Base-by-base conservation (phyloP, 352 stramenopile species). In the Globisporangium uncinulatum region DNA sequence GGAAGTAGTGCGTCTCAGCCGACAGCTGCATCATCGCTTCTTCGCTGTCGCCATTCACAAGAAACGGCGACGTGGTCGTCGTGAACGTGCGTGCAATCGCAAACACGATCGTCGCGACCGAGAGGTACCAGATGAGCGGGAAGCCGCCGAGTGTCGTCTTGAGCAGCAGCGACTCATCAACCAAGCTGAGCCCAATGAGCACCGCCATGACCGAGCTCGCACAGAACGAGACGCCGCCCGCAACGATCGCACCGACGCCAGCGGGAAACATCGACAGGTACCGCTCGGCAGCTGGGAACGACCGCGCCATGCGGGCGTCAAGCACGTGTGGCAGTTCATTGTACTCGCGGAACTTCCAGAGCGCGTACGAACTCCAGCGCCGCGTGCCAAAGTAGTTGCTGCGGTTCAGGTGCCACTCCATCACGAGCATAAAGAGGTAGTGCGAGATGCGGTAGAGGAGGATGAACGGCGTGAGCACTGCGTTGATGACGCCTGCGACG, bases 251-350 rank as follows among this genome's bases (percentile, higher is more conserved):
- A 11, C 96, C 62, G 14, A 96, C 70, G 6, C 93, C 92, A 32
- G 85, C 83, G 2, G 86, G 87, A 71, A 99, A 99, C 65, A 98
- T 87, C 39, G 89, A 83, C 17, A 99, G 59, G 69, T 99, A 99
- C 4, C 84, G 74, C 39, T 97, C 86, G 2, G 95, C 94, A 2
- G 96, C 76, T 36, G 88, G 69, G 62, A 98, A 98, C 17, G 89
- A 97, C 15, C 92, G 83, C 39, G 78, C 83, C 56, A 99, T 87
- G 24, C 97, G 86, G n/a, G 84, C 77, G 59, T 98, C 94, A 59
- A 99, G 95, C 37, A 95, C 71, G 62, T 99, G 96, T n/a, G 94
- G 92, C 1, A 99, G 71, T 65, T 99, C 97, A 72, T 99, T 99
- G 77, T 99, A 99, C 76, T 99, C 97, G 48, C 97, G 83, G 66